Percentiles rank a stretch among this genome's conserved stretches.
Conservation (phyloP, 2,329 filamentous ascomycete genomes). For the Chrysoporthe austroafricana region DNA sequence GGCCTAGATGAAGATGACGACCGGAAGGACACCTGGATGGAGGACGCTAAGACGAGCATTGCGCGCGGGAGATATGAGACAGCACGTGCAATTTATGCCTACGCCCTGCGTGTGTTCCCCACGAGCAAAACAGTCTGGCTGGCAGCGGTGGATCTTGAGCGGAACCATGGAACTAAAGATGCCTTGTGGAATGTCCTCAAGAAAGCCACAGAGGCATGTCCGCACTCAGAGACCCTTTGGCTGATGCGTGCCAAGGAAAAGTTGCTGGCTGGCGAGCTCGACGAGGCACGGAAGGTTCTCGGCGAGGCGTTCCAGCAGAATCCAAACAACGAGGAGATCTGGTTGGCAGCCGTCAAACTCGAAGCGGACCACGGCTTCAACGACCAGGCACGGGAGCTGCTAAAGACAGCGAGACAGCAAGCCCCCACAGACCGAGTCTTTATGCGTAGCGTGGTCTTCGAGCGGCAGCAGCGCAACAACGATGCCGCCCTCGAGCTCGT, state of each 20-base stretch:
- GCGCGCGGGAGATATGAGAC: constrained; percentile 84
- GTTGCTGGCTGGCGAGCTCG: constrained; percentile 84
- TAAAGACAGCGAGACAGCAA: constrained; percentile 81
- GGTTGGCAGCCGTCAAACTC: constrained; percentile 93
- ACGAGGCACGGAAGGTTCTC: constrained; percentile 83
- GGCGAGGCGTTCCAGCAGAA: constrained; percentile 93
- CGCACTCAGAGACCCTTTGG: constrained; percentile 90
- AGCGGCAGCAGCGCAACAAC: constrained; percentile 78
- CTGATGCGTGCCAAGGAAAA: constrained; percentile 95
- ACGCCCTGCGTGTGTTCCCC: constrained; percentile 85
- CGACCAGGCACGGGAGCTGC: constrained; percentile 79
- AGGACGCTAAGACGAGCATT: constrained; percentile 85
- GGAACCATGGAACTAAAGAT: constrained; percentile 83
- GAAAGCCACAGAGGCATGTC: constrained; percentile 91
- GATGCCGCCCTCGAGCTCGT: constrained; percentile 86
- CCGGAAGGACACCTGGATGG: constrained; percentile 92
- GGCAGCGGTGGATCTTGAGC: constrained; percentile 87
- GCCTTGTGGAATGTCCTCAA: constrained; percentile 84
- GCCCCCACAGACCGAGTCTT: constrained; percentile 95
- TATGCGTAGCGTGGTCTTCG: constrained; percentile 94
- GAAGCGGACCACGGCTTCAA: constrained; percentile 87
- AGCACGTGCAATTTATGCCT: constrained; percentile 89
- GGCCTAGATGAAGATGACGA: constrained; percentile 94
- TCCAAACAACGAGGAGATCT: constrained; percentile 96
- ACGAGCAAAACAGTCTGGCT: constrained; percentile 89